Conservation (phyloP, 164 flowering plant species). For the Stephania cephalantha region DNA sequence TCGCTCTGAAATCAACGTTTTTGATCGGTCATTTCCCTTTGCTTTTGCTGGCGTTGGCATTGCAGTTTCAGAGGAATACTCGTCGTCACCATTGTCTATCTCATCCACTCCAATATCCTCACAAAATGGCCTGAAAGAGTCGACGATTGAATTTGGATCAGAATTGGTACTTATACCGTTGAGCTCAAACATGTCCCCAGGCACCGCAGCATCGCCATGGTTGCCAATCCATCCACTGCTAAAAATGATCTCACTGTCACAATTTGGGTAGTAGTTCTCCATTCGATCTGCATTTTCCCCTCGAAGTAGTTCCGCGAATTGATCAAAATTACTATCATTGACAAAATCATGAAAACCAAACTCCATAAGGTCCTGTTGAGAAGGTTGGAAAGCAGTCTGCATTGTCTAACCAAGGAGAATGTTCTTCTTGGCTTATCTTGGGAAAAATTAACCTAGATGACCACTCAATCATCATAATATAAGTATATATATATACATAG, state of each 20-base stretch:
- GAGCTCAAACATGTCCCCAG: conserved; percentile 17
- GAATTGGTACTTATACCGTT: conserved; percentile 3
- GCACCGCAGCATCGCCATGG: not conserved
- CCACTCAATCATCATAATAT: not conserved
- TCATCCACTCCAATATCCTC: conserved; percentile 22
- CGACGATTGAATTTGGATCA: conserved; percentile 14
- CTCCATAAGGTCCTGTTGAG: conserved; percentile 3
- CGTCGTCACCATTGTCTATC: conserved; percentile 34
- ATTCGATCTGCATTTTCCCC: conserved; percentile 13
- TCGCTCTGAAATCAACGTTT: conserved; percentile 63
- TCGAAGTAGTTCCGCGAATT: conserved; percentile 14
- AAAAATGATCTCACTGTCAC: conserved; percentile 14
- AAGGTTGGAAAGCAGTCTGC: conserved; percentile 1
- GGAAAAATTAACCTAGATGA: not conserved
- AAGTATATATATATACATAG: not conserved
- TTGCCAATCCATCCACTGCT: conserved; percentile 1
- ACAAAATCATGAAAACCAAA: conserved; percentile 14
- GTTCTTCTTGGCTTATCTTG: not conserved
- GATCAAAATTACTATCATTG: conserved; percentile 13
- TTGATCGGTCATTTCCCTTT: conserved; percentile 40
- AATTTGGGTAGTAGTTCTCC: conserved; percentile 7
- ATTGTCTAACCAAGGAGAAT: not conserved
- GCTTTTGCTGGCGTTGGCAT: conserved; percentile 23
- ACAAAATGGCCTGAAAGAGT: conserved; percentile 12
- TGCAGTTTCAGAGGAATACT: conserved; percentile 40